Base-by-base conservation (phyloP, 169 alveolate species). In the Eimeria falciformis region DNA sequence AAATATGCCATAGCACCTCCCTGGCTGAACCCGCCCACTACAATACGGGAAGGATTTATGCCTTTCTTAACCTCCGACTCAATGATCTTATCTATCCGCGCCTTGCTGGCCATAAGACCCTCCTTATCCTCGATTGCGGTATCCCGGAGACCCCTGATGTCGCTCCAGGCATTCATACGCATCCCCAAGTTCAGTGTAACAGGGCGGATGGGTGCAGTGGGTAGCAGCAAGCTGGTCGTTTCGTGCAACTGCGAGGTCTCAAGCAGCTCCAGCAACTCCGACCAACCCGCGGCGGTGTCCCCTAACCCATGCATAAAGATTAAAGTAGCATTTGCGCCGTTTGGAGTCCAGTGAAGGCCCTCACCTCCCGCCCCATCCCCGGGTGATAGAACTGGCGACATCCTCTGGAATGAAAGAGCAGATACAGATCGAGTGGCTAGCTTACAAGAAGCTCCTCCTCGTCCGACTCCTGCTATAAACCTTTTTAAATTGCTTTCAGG, bases 21-120 rank as follows among this genome's bases (percentile, higher is more conserved):
- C 43, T 91, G 94, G 73, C 94, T 91, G 81, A 91, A 91, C 29
- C 94, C 94, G 37, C 91, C 94, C 12, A 91, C 68, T 17, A 91
- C 50, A n/a, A 91, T 82, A n/a, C 91, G 75, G 14, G 82, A 47
- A 23, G 94, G 94, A 40, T 73, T 25, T 23, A 91, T 56, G 43
- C 81, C 86, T 7, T 33, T 69, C 40, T 55, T 62, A 68, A 91
- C 43, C 29, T 91, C 92, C 17, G 55, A 18, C 9, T 65, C 77
- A 46, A 91, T 68, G 55, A 91, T 91, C 47, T 27, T 43, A 62
- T 91, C 91, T 7, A 91, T 79, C 2, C 91, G 94, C 18, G 77
- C 83, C 68, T 73, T 84, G 73, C 89, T 66, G 27, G 69, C 94
- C 91, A 62, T 37, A 29, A 82, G 77, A 18, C 94, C 94, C 43